Base-by-base conservation (phyloP, 1,139 yeast species). In the Debaryomycetaceae sp. region DNA sequence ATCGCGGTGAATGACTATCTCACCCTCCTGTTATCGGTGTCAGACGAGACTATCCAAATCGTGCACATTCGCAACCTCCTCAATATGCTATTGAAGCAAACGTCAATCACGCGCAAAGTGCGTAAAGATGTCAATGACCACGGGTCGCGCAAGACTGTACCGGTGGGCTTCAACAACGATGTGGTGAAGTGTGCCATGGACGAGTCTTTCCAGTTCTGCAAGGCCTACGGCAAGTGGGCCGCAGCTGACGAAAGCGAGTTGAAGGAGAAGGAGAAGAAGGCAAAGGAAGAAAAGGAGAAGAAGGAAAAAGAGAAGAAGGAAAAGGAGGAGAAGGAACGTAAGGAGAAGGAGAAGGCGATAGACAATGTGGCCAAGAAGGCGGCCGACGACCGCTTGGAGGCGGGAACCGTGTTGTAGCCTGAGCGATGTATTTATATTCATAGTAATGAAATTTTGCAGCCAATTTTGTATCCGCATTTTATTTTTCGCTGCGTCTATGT, bases 1-100 rank as follows among this genome's bases (percentile, higher is more conserved):
- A 5, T 49, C 49, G 46, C 27, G 25, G 5, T 44, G 8, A 51
- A 46, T 3, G 71, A 64, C 43, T 43, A 50, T 25, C 25, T 62
- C 36, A 54, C 65, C 1, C 37, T 65, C 22, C 39, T 64, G 17
- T 42, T 57, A n/a, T 59, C 68, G 2, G 50, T 60, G 12, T 47
- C 63, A 4, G 71, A 65, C 38, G 48, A 49, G 17, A 60, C 65
- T 2, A 61, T 60, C 19, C 55, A 58, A 30, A 41, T 49, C 11
- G 41, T 64, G 4, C 52, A 53, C 37, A 42, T 64, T 6, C 53
- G 53, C 33, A 66, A 66, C 0, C 35, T 62, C 3, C 38, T 62
- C 22, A 41, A 47, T 12, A 39, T 45, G 14, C 25, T 60, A 6
- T 30, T 54, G n/a, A 11, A 7, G 11, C n/a, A 26, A 14, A 26